These are phyloP conservation scores for Rhodotorula graminis DNA, from an alignment of 768 basidiomycete species.

Conservation along the genomic window DNA sequence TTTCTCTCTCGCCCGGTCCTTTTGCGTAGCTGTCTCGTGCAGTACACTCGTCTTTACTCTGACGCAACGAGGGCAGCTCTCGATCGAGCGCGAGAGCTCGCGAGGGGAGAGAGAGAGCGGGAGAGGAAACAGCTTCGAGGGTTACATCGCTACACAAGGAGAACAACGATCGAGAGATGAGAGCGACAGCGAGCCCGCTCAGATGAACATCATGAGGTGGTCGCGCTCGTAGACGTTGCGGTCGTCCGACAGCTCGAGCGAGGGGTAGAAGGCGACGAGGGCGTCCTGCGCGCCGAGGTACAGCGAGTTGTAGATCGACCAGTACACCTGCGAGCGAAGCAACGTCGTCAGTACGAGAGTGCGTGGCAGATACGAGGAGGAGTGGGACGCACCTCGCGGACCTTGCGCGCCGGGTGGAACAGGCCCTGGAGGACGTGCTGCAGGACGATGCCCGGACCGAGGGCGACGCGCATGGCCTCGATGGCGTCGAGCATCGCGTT, in stretches of 20 bases:
- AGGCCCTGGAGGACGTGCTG: conserved; percentile 90
- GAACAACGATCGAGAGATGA: too few species aligned
- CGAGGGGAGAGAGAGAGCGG: too few species aligned
- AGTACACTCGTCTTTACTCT: too few species aligned
- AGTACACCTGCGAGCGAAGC: conserved; percentile 60
- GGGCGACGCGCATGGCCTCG: conserved; percentile 92
- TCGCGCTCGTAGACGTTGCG: conserved; percentile 84
- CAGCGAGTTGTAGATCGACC: conserved; percentile 90
- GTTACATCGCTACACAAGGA: neutral
- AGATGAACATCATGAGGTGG: conserved; percentile 45
- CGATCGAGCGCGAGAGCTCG: too few species aligned
- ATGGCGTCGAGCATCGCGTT: conserved; percentile 97
- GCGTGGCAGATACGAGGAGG: neutral
- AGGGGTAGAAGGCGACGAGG: conserved; percentile 87
- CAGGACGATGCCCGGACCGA: conserved; percentile 86
- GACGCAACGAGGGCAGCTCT: too few species aligned
- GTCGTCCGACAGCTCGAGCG: conserved; percentile 80
- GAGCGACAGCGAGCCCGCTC: too few species aligned
- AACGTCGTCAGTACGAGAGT: neutral
- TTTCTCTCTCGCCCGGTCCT: too few species aligned
- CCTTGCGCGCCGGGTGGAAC: conserved; percentile 95
- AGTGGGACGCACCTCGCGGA: conserved; percentile 62
- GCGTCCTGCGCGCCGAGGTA: conserved; percentile 79
- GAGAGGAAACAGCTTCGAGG: too few species aligned
- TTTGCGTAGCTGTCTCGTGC: too few species aligned